Percentiles rank a stretch among this genome's conserved stretches.
phyloP scores from a whole-genome alignment of 2,329 filamentous ascomycete genomes.

The Lachnellula cervina region DNA sequence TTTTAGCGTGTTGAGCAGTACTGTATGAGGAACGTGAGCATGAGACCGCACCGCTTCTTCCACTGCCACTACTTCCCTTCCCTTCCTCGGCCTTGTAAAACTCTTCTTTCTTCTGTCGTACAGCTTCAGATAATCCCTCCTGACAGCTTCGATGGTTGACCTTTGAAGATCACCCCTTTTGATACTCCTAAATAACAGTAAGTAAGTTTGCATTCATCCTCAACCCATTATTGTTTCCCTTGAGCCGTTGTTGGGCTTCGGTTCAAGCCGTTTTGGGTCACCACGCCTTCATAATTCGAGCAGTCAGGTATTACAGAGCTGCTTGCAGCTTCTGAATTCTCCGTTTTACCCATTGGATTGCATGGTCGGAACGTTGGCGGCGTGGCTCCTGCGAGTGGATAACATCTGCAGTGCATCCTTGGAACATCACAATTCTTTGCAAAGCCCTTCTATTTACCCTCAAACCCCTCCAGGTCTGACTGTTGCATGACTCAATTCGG shows the following conservation, averaged over 20 bases:
- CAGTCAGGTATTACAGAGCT: conserved; percentile 11
- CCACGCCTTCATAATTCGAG: conserved; percentile 3
- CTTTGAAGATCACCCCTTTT: conserved; percentile 12
- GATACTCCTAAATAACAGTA: conserved; percentile 1
- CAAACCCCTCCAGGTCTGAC: conserved; percentile 3
- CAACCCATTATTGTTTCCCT: conserved; percentile 3
- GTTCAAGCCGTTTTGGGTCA: conserved; percentile 1
- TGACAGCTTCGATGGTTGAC: conserved; percentile 22
- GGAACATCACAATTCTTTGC: background rate
- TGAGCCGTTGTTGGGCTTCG: background rate
- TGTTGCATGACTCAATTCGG: conserved; percentile 9
- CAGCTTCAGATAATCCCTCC: conserved; percentile 6
- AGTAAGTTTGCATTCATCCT: conserved; percentile 8
- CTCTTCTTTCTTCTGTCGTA: background rate
- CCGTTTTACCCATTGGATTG: conserved; percentile 10
- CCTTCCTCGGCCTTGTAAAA: background rate
- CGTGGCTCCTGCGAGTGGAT: conserved; percentile 9
- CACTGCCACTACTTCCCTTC: background rate
- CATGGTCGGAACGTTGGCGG: conserved; percentile 6
- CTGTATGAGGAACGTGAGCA: background rate
- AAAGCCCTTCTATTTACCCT: background rate
- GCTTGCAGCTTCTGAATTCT: background rate
- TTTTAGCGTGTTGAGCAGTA: background rate
- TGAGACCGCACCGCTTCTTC: background rate
- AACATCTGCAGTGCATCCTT: conserved; percentile 5